Percentiles rank a stretch among this genome's conserved stretches.
These are phyloP conservation scores for Wickerhamiella occidentalis DNA, from an alignment of 805 yeast genomes.

Conservation along the genomic window DNA sequence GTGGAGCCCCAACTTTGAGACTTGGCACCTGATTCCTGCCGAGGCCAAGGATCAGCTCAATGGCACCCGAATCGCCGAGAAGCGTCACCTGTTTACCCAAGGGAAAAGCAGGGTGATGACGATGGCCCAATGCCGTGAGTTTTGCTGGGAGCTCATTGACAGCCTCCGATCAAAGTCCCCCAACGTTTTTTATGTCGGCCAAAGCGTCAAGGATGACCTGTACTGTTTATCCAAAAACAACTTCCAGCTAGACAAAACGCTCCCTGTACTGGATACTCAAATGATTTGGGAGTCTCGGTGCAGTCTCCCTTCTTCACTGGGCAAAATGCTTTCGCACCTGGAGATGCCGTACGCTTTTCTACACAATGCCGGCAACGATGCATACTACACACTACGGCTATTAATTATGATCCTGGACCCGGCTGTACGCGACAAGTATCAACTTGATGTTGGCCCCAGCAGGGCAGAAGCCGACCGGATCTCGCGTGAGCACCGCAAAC, in stretches of 20 bases:
- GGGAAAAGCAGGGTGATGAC: background rate
- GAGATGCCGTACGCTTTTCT: constrained; percentile 45
- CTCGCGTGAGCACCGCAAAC: background rate
- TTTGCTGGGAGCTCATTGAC: background rate
- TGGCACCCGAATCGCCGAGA: constrained; percentile 1
- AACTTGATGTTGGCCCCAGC: constrained; percentile 11
- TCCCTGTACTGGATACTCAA: constrained; percentile 44
- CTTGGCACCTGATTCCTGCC: constrained; percentile 1
- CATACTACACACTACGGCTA: constrained; percentile 47
- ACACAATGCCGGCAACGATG: constrained; percentile 65
- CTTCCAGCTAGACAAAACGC: constrained; percentile 29
- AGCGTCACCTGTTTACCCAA: constrained; percentile 5
- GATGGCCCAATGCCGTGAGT: background rate
- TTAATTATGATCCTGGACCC: constrained; percentile 44
- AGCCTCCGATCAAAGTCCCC: constrained; percentile 20
- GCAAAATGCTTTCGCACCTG: constrained; percentile 36
- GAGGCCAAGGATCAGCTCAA: background rate
- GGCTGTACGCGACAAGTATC: constrained; percentile 6
- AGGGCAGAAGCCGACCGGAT: constrained; percentile 5
- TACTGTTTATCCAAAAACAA: constrained; percentile 34
- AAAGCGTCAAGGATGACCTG: constrained; percentile 44
- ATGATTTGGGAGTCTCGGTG: constrained; percentile 28
- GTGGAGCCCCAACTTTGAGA: background rate
- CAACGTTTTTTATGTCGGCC: constrained; percentile 40
- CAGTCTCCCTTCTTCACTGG: constrained; percentile 27